These are phyloP conservation scores for Candida fluviatilis DNA, from an alignment of 805 yeast genomes.

Conservation along the genomic window DNA sequence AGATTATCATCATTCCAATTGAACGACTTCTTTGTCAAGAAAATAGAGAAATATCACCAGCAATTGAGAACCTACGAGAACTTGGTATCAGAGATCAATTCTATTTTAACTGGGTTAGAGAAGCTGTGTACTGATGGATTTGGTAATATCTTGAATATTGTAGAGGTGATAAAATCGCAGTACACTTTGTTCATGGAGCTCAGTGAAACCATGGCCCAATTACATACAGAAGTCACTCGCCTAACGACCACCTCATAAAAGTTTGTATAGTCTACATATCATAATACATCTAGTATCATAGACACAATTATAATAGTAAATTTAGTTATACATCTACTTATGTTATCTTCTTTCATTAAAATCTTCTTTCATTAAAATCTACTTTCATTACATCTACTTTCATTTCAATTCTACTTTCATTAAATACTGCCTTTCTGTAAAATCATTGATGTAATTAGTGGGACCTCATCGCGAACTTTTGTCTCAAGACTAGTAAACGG, in stretches of 20 bases:
- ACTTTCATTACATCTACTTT: no score
- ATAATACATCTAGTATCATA: no score
- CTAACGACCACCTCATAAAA: constrained; percentile 2
- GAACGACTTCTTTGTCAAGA: constrained; percentile 50
- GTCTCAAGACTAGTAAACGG: no score
- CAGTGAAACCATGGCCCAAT: constrained; percentile 68
- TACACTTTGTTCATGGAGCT: constrained; percentile 69
- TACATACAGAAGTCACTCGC: constrained; percentile 43
- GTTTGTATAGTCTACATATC: neutral
- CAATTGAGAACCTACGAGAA: constrained; percentile 54
- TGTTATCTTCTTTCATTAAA: no score
- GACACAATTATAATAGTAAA: no score
- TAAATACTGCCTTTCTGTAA: no score
- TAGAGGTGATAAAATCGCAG: constrained; percentile 63
- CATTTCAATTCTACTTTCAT: no score
- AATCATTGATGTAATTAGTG: no score
- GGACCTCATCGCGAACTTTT: no score
- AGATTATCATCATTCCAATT: constrained; percentile 52
- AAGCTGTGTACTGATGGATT: constrained; percentile 34
- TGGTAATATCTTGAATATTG: constrained; percentile 42
- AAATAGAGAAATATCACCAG: constrained; percentile 46
- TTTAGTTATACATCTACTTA: no score
- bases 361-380: no score
- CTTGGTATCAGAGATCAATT: constrained; percentile 58
- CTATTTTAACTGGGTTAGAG: constrained; percentile 43